Percentiles rank a stretch among this genome's conserved stretches.
Evolutionary conservation across 306 rosid genomes (phyloP).

Genomic region (Erythrophleum fordii): DNA sequence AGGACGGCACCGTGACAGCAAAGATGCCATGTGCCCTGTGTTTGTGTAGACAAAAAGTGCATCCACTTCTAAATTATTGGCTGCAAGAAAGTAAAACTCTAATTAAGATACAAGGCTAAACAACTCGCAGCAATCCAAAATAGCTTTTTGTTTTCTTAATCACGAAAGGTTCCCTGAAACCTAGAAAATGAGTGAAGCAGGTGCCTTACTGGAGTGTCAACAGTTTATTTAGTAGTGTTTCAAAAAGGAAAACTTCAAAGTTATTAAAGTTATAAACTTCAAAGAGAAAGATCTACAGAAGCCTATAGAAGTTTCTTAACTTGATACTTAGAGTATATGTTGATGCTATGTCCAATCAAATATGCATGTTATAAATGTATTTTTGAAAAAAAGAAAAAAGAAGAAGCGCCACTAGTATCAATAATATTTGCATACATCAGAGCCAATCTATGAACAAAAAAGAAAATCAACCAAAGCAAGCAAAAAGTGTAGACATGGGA

Average conservation of each 20-base stretch:
- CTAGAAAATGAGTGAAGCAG: constrained; percentile 3
- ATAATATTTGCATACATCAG: not conserved
- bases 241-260: constrained; percentile 31
- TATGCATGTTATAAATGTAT: not conserved
- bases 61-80: constrained; percentile 92
- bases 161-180: constrained; percentile 11
- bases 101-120: constrained; percentile 13
- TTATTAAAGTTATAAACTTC: too few relatives aligned
- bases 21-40: constrained; percentile 96
- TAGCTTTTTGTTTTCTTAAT: constrained; percentile 4
- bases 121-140: not conserved
- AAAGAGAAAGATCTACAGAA: constrained; percentile 24
- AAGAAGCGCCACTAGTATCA: not conserved
- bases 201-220: not conserved
- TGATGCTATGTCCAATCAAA: not conserved
- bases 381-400: not conserved
- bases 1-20: constrained; percentile 94
- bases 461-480: constrained; percentile 24
- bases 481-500: constrained; percentile 30
- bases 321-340: constrained; percentile 7
- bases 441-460: not conserved
- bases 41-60: constrained; percentile 92
- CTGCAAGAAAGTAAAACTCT: constrained; percentile 58
- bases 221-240: constrained; percentile 13
- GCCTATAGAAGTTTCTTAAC: constrained; percentile 9